phyloP scores from a whole-genome alignment of 176 grass and related monocot genomes.

The Echinochloa phyllopogon region DNA sequence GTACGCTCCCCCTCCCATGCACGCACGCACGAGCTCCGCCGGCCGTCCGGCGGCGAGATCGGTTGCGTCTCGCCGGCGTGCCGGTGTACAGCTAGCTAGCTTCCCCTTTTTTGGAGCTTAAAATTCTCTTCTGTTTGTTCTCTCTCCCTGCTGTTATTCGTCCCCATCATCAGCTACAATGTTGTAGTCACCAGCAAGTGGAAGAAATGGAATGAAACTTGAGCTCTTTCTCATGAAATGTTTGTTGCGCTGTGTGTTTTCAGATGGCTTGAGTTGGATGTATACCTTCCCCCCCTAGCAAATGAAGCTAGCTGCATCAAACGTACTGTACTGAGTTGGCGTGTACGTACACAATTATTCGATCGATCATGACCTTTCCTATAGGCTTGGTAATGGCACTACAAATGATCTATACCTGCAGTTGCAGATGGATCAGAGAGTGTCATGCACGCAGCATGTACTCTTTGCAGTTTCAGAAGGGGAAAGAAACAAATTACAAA shows the following conservation, averaged over 20 bases:
- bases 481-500: neutral
- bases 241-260: neutral
- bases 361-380: too few species aligned
- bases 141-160: neutral
- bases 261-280: neutral
- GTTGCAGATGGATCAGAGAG: neutral
- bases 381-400: too few species aligned
- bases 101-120: constrained; percentile 23
- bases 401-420: neutral
- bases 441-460: neutral
- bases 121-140: neutral
- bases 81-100: constrained; percentile 25
- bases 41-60: neutral
- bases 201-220: constrained; percentile 28
- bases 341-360: neutral
- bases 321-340: neutral
- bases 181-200: neutral
- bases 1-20: constrained; percentile 50
- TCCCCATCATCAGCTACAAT: constrained; percentile 1
- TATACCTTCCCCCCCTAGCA: neutral
- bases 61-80: neutral
- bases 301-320: neutral
- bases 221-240: neutral
- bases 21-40: neutral
- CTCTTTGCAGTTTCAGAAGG: neutral